Base-by-base conservation (phyloP, 306 rosid species). In the Hylodesmum podocarpum region DNA sequence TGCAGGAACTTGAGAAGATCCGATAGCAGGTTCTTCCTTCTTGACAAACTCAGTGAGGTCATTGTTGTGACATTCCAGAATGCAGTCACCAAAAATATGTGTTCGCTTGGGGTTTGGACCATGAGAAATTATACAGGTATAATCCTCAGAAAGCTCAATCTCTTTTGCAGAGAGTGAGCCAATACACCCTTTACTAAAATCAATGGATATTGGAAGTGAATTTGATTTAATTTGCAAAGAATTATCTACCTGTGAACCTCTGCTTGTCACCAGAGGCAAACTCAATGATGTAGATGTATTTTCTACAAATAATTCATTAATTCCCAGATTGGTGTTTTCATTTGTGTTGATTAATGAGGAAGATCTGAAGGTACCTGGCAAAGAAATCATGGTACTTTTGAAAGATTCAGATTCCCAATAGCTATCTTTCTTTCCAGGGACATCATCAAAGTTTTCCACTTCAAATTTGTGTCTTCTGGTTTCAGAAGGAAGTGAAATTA, bases 71-170 rank as follows among this genome's bases (percentile, higher is more conserved):
- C 91, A 87, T 59, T 91, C 96, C 88, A 93, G 88, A 79, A 93
- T 76, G 82, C 89, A 86, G 89, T 93, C 98, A 80, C 98, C 96
- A 86, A 91, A 91, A 78, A 93, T 88, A 70, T 79, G 98, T 28
- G 91, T 89, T 63, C 83, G 83, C 84, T 89, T 93, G 1, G 93
- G 98, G 66, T 93, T 89, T 73, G 97, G 98, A 80, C 98, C 98
- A 65, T 91, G 93, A 78, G 96, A 93, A 86, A 91, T 93, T 81
- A 93, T 89, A 75, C 98, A 89, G 51, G 98, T 91, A 82, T 93
- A 93, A 85, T 91, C 97, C 88, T 93, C 97, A 13, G 96, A 93
- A 51, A 91, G 97, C 83, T 91, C 94, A 61, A 93, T 91, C 71
- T 89, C 97, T 83, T 77, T 88, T 21, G 90, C 91, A 43, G 97